A percentile compares a stretch with the other conserved stretches of the same genome.
Evolutionary conservation across 768 basidiomycete species (phyloP).

Genomic region (Zangia roseola): DNA sequence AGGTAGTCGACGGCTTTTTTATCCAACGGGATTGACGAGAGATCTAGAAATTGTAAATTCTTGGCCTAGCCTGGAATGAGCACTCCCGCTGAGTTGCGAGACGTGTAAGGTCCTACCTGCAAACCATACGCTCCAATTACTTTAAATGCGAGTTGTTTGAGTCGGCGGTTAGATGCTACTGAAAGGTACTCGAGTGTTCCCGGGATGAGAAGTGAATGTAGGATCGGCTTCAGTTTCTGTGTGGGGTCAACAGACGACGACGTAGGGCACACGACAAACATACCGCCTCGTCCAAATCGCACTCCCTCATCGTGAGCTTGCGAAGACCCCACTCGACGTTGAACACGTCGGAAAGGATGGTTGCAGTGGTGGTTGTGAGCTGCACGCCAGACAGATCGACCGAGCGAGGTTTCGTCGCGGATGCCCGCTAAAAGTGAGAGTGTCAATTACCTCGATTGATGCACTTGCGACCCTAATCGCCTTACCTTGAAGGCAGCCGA

Average conservation of each 20-base stretch:
- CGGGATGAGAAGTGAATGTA: conserved; percentile 87
- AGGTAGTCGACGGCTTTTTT: conserved; percentile 84
- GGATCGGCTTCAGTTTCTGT: conserved; percentile 81
- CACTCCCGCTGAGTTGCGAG: background rate
- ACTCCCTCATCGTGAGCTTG: conserved; percentile 82
- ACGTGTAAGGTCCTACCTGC: conserved; percentile 46
- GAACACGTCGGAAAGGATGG: conserved; percentile 87
- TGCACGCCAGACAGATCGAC: conserved; percentile 81
- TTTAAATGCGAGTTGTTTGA: conserved; percentile 76
- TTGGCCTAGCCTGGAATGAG: conserved; percentile 52
- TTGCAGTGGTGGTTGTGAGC: conserved; percentile 65
- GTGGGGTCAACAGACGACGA: background rate
- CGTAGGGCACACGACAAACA: conserved; percentile 1
- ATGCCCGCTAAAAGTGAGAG: conserved; percentile 42
- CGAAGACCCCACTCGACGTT: conserved; percentile 91
- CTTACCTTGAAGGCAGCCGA: conserved; percentile 76
- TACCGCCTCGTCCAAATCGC: conserved; percentile 83
- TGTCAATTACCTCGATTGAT: background rate
- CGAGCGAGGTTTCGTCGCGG: conserved; percentile 57
- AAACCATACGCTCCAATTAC: conserved; percentile 75
- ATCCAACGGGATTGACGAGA: conserved; percentile 84
- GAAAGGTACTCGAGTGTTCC: conserved; percentile 79
- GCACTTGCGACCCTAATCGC: too few relatives aligned
- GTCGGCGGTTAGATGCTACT: conserved; percentile 79
- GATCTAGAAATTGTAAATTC: conserved; percentile 80